Base-by-base conservation (phyloP, 768 basidiomycete genomes). In the Boletus eberwhitei region DNA sequence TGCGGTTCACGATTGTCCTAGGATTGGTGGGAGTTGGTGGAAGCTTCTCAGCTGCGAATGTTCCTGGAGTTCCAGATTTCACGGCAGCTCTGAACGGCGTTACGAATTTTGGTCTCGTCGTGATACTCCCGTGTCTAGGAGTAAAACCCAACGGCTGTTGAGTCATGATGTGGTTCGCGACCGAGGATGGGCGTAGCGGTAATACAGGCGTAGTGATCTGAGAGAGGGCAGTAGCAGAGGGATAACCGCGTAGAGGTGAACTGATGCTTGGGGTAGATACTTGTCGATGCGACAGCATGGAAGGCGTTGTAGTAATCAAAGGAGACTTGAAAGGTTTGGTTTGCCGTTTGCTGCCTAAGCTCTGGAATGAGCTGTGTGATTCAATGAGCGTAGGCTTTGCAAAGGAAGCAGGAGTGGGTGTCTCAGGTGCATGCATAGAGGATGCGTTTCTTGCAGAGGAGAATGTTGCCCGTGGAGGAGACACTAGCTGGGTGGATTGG, bases 71-170 rank as follows among this genome's bases (percentile, higher is more conserved):
- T 36, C 73, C 74, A 43, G 79, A 78, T 57, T 71, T 73, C 72
- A 79, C 73, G 26, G 78, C 79, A 6, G 68, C 50, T 61, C 86
- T 88, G 65, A 88, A 87, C 0, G 85, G 85, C 2, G 85, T 86
- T 8, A 78, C 68, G 55, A 86, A 86, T n/a, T 74, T 74, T 32
- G 61, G 57, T 56, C 54, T 65, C 11, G 74, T 70, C 34, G 75
- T 69, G 7, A 69, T 67, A 31, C 56, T 66, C 47, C 67, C 68
- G 14, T 39, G 59, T 41, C 56, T 54, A 26, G 59, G 62, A 17
- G 62, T 65, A 38, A 70, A 66, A 4, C 67, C 64, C 38, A 67
- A 19, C 8, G 67, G 64, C 21, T 51, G 61, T 26, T 62, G 64
- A 41, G 53, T 52, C 8, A 54, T 40, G 41, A 35, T 34, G 1